Percentiles rank a stretch among this genome's conserved stretches.
Conservation (phyloP, 768 basidiomycete species). For the Lactifluus rugatus region DNA sequence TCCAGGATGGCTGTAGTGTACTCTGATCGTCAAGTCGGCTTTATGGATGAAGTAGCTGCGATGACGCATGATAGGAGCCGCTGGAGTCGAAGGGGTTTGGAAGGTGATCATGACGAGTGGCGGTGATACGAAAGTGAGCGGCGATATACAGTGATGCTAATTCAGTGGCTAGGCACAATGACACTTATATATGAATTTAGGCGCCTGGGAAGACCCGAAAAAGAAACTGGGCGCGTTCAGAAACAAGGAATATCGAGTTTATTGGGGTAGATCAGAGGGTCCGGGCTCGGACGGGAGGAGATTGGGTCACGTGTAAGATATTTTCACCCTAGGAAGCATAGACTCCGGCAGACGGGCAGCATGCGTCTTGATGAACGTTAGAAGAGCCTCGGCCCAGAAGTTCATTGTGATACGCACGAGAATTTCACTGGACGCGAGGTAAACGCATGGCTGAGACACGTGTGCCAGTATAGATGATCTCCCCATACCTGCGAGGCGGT, state of each 20-base stretch:
- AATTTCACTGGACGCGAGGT: slow-evolving; percentile 3
- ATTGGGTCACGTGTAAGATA: neutral
- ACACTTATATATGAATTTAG: slow-evolving; percentile 5
- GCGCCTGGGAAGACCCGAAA: neutral
- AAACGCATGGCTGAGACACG: slow-evolving; percentile 5
- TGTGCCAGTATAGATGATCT: neutral
- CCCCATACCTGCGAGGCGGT: neutral
- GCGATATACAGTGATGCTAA: neutral
- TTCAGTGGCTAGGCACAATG: neutral
- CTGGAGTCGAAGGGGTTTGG: neutral
- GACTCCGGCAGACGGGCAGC: neutral
- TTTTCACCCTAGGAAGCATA: slow-evolving; percentile 6
- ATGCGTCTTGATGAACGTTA: neutral
- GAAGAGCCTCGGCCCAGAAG: neutral
- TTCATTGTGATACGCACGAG: neutral
- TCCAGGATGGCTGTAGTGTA: neutral
- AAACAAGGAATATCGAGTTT: neutral
- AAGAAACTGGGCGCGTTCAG: neutral
- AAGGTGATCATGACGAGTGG: neutral
- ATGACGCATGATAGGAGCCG: neutral
- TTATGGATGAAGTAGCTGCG: slow-evolving; percentile 4
- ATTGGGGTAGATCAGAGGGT: neutral
- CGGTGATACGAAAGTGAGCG: neutral
- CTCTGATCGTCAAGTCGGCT: slow-evolving; percentile 1
- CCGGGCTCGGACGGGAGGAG: neutral